Evolutionary conservation across 345 rosid species (phyloP), one percentile per base, ranked within the genome.

Genomic region (Hypericum perforatum): DNA sequence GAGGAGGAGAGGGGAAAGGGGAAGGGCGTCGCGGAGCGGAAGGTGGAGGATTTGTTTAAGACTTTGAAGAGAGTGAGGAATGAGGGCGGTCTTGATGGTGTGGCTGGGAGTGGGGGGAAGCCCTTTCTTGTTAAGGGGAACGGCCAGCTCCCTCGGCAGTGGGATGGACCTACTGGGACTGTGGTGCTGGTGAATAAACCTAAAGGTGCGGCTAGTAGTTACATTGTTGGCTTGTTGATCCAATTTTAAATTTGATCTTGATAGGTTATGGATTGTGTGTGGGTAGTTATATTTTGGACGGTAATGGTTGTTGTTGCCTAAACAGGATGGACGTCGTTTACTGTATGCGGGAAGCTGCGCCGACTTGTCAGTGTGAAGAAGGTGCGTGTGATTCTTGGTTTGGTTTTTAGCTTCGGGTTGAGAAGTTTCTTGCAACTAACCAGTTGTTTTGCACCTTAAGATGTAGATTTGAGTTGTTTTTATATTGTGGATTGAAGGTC

Each of bases 271-370:
- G 22, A 13, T 7, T 46, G 22, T 8, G 29, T 9, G 6, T 3
- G 22, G 15, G 50, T 13, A 14, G 6, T 46, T 46, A 13, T 5
- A 32, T 46, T 46, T 6, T 14, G 6, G 13, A 12, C 8, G 16
- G 22, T 32, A 46, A 6, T 46, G 7, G 22, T 46, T 46, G 15
- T 22, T 46, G 15, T 46, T 46, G 22, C 50, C 43, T 41, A 45
- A 57, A 60, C 69, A 85, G 96, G 96, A 51, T 92, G 96, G 96
- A 92, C 98, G 46, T 87, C 96, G 32, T 92, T 92, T 64, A 92
- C 98, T 5, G 94, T 92, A 48, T 92, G 98, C 67, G 96, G 98
- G 11, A 92, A 88, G 88, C 83, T 88, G 64, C 85, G 96, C 13
- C 81, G 86, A 64, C 62, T 88, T 47, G 91, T 85, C 53, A 83